These are phyloP conservation scores for Verticillium dahliae DNA, from an alignment of 2,329 filamentous ascomycete species.

Conservation along the genomic window DNA sequence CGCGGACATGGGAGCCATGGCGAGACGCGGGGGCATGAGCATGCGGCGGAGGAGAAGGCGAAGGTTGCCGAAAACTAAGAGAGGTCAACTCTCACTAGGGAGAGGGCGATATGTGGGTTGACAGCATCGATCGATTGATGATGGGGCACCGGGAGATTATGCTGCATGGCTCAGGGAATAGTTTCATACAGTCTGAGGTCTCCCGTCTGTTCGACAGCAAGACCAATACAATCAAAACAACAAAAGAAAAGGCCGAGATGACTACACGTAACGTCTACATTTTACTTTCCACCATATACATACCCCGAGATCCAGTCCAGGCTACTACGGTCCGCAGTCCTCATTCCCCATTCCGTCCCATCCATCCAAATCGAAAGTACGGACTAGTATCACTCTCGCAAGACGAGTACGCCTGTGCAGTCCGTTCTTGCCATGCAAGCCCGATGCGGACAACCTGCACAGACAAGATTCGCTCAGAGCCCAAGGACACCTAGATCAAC, in stretches of 20 bases:
- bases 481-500: slow-evolving; percentile 17
- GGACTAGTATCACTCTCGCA: not conserved
- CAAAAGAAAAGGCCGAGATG: not conserved
- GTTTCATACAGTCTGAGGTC: too few species aligned
- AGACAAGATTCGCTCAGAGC: slow-evolving; percentile 15
- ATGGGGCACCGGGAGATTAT: too few species aligned
- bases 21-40: too few species aligned
- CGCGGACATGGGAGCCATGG: not conserved
- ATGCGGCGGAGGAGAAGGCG: too few species aligned
- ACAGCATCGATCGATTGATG: too few species aligned
- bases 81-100: too few species aligned
- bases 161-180: too few species aligned
- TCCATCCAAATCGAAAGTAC: not conserved
- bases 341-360: too few species aligned
- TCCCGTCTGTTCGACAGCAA: not conserved
- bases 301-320: not conserved
- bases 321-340: not conserved
- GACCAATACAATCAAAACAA: not conserved
- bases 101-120: too few species aligned
- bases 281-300: not conserved
- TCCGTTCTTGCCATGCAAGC: not conserved
- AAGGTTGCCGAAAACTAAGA: too few species aligned
- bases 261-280: slow-evolving; percentile 3
- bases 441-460: not conserved
- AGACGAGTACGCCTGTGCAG: not conserved